Evolutionary conservation across 2,329 filamentous ascomycete genomes (phyloP), one percentile per base, ranked within the genome.

Genomic region (Pseudogymnoascus sp.): DNA sequence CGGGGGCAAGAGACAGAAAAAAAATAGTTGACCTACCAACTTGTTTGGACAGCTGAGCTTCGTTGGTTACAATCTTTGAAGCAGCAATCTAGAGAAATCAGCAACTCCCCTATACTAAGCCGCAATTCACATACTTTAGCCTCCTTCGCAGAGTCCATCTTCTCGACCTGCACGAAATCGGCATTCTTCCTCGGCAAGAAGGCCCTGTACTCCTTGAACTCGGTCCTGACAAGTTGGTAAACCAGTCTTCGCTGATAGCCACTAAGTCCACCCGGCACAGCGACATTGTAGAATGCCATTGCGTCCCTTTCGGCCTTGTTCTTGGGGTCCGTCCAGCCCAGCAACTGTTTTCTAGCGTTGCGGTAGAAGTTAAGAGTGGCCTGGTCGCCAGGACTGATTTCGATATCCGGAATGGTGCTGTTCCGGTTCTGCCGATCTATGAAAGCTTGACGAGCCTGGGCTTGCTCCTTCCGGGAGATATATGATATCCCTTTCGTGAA

Each of bases 191-290:
- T 63, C 38, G 65, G n/a, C 19, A 36, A 23, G 62, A 70, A 69
- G 5, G 66, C 64, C 55, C 67, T 61, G 14, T 67, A 66, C 4
- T 59, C 59, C 1, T 80, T 79, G 58, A 79, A 90, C 66, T 89
- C 85, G 12, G 79, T 80, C 11, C 84, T 79, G n/a, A 90, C 79
- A 11, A 88, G 75, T 67, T 89, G 85, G 69, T 89, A 83, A 0
- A 89, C 79, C 5, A 90, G 76, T 35, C 84, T 79, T 70, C 86
- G 84, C 69, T 90, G 85, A 67, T 83, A 88, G 0, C 79, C 78
- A 64, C 79, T 84, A 25, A 86, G 69, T 8, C 72, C 68, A 16
- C 64, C 66, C 3, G 74, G 68, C 12, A 73, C 72, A 3, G 76
- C 75, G 28, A 82, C 75, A 64, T 82, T 82, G 63, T 81, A 71